Conservation (phyloP, 371 early-diverging fungal species). For the Entomophthora muscae region DNA sequence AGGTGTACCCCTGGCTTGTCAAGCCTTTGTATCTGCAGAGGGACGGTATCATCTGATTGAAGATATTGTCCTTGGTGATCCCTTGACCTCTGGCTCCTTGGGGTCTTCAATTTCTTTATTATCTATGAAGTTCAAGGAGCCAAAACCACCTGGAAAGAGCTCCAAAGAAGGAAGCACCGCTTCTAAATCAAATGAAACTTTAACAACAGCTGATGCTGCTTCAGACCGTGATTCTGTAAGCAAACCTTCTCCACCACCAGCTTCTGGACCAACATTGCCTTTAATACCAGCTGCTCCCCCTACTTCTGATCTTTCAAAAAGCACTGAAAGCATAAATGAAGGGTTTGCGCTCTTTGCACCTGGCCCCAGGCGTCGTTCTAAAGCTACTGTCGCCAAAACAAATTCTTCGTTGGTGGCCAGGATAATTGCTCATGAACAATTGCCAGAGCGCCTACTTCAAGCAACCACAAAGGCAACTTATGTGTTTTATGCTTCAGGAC, state of each 20-base stretch:
- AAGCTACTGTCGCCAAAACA: slow-evolving; percentile 32
- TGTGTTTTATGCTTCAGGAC: slow-evolving; percentile 66
- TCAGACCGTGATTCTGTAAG: background rate
- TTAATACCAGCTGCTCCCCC: slow-evolving; percentile 14
- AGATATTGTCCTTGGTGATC: slow-evolving; percentile 27
- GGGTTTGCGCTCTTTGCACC: slow-evolving; percentile 18
- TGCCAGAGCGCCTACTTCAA: slow-evolving; percentile 49
- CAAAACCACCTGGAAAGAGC: background rate
- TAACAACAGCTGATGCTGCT: background rate
- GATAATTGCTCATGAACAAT: slow-evolving; percentile 58
- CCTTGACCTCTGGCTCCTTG: slow-evolving; percentile 15
- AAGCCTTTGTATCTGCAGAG: slow-evolving; percentile 28
- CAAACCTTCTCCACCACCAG: slow-evolving; percentile 11
- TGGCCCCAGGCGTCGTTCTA: slow-evolving; percentile 20
- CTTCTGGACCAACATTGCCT: slow-evolving; percentile 13
- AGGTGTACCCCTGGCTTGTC: background rate
- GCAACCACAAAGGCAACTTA: slow-evolving; percentile 46
- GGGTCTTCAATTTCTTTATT: slow-evolving; percentile 33
- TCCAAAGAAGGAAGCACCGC: background rate
- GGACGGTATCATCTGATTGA: slow-evolving; percentile 27
- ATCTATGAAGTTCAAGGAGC: slow-evolving; percentile 36
- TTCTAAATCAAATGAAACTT: background rate
- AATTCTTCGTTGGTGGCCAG: slow-evolving; percentile 54
- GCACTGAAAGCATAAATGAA: background rate
- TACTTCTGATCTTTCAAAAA: slow-evolving; percentile 21